Evolutionary conservation across 1,139 yeast species (phyloP).

Genomic region (Ogataea hybrid): DNA sequence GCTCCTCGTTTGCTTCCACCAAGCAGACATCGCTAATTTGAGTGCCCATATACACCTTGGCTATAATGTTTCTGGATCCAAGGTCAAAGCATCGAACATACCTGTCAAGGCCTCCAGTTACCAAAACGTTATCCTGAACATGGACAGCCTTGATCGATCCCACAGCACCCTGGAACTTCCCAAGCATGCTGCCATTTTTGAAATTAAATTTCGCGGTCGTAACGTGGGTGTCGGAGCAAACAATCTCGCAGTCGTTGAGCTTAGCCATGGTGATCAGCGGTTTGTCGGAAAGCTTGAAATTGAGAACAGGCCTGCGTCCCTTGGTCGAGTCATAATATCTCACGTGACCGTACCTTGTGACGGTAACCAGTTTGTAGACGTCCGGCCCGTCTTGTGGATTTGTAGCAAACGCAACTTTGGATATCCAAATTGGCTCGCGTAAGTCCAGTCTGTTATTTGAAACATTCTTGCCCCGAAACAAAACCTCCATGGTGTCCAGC

Average conservation of each 20-base stretch:
- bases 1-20: conserved; percentile 45
- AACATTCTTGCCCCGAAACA: conserved; percentile 65
- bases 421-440: conserved; percentile 66
- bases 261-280: conserved; percentile 41
- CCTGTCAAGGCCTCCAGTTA: conserved; percentile 83
- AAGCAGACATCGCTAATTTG: conserved; percentile 61
- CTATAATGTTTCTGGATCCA: conserved; percentile 54
- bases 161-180: conserved; percentile 46
- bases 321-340: conserved; percentile 59
- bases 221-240: conserved; percentile 56
- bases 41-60: conserved; percentile 74
- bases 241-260: conserved; percentile 37
- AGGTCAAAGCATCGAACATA: conserved; percentile 76
- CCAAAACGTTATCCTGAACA: conserved; percentile 31
- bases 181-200: conserved; percentile 38
- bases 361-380: conserved; percentile 51
- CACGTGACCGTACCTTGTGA: conserved; percentile 70
- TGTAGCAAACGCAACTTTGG: conserved; percentile 43
- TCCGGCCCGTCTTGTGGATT: conserved; percentile 32
- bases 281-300: conserved; percentile 47
- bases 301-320: conserved; percentile 57
- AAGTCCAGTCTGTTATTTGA: conserved; percentile 63
- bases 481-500: conserved; percentile 33
- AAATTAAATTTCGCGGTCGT: conserved; percentile 54
- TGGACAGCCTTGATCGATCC: conserved; percentile 38